Evolutionary conservation across 2,329 filamentous ascomycete genomes (phyloP).

Genomic region (Epichloe coenophiala): DNA sequence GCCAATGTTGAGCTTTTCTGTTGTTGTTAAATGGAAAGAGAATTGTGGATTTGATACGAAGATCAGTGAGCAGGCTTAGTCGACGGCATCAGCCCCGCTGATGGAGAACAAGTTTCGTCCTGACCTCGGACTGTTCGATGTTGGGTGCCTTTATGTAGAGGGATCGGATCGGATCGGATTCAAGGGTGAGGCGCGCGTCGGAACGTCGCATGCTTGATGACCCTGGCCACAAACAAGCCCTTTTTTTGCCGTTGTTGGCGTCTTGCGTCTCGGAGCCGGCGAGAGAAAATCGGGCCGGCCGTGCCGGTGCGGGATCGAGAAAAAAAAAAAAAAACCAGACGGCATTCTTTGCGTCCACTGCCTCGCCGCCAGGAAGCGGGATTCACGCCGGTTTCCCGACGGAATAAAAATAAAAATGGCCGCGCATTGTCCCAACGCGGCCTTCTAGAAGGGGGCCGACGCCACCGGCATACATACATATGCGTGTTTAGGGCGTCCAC

Average conservation of each 20-base stretch:
- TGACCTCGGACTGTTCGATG: not conserved
- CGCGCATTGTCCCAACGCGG: constrained; percentile 5
- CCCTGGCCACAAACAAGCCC: not conserved
- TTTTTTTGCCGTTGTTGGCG: not conserved
- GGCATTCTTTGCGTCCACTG: not conserved
- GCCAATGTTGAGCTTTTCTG: not conserved
- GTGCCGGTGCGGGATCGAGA: not conserved
- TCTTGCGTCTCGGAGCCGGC: not conserved
- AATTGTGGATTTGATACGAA: not conserved
- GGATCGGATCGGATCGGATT: no score
- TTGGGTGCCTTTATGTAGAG: not conserved
- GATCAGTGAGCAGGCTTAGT: not conserved
- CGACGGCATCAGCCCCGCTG: not conserved
- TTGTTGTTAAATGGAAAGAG: not conserved
- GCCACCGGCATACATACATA: not conserved
- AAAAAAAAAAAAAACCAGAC: not conserved
- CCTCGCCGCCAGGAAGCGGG: not conserved
- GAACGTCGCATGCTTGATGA: not conserved
- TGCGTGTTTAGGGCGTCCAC: not conserved
- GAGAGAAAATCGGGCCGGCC: not conserved
- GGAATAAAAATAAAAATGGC: not conserved
- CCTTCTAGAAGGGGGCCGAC: constrained; percentile 7
- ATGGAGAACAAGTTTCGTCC: not conserved
- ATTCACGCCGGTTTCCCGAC: constrained; percentile 3
- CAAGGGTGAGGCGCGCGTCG: not conserved